These are phyloP conservation scores for Botrytis hyacinthi DNA, from an alignment of 2,329 filamentous ascomycete genomes.

Conservation along the genomic window DNA sequence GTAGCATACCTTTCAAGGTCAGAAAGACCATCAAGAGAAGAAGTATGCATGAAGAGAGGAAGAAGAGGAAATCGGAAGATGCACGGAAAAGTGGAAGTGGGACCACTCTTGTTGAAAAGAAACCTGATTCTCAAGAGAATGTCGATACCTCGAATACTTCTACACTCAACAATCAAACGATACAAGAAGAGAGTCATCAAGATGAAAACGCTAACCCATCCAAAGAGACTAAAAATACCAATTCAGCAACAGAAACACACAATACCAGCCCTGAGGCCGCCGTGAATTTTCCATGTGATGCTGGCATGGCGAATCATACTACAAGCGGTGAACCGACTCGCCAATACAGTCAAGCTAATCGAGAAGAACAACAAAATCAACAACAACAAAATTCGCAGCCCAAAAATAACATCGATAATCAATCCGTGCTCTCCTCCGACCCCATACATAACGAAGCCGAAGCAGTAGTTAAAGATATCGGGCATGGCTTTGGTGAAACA, in stretches of 20 bases:
- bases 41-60: constrained; percentile 47
- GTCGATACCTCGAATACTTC: background rate
- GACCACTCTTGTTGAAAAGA: constrained; percentile 16
- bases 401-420: constrained; percentile 18
- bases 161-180: constrained; percentile 6
- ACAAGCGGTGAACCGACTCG: constrained; percentile 25
- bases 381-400: background rate
- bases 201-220: background rate
- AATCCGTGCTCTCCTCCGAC: constrained; percentile 30
- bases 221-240: too few species aligned
- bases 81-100: constrained; percentile 16
- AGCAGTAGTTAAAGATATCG: constrained; percentile 34
- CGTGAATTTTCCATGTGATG: background rate
- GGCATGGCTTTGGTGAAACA: constrained; percentile 34
- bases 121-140: constrained; percentile 2
- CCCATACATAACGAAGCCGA: constrained; percentile 28
- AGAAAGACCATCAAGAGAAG: constrained; percentile 56
- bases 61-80: constrained; percentile 33
- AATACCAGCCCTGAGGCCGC: background rate
- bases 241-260: background rate
- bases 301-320: constrained; percentile 11
- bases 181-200: constrained; percentile 1
- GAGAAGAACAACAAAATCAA: constrained; percentile 8
- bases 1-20: constrained; percentile 60
- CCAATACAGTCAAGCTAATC: constrained; percentile 9